Base-by-base conservation (phyloP, 2,329 filamentous ascomycete genomes). In the Penicillium palitans region DNA sequence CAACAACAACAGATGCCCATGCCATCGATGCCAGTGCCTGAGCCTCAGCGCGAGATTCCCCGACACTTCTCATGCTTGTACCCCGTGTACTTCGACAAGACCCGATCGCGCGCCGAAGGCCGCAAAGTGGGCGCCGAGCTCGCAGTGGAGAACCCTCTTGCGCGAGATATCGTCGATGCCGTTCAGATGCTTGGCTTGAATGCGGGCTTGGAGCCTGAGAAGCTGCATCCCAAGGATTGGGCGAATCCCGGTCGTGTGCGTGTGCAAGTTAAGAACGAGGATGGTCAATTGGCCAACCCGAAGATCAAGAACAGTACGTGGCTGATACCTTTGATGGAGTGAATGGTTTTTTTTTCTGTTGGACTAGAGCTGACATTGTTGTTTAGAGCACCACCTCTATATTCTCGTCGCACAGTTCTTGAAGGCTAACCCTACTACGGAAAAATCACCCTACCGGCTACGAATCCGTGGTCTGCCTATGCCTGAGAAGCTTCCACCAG, bases 211-310 rank as follows among this genome's bases (percentile, higher is more conserved):
- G 95, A 99, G 79, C 91, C 93, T 1, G 89, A 90, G 72, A 96
- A 96, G 81, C 84, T 87, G 60, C 95, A 99, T 76, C 95, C 95
- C 7, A 93, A 95, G 78, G 95, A 99, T 80, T 99, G 95, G 95
- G 88, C 89, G 57, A 99, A 99, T 79, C 95, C 95, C 13, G 95
- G 95, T 4, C 84, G 95, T 59, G 90, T 98, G 62, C 87, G 90
- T 67, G 86, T 98, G 50, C 79, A 88, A 70, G 79, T 97, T 56
- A 88, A 79, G 57, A 73, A 83, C 62, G 80, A 84, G 45, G 69
- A 74, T 59, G 84, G 84, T 35, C 76, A 76, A 61, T 70, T 77
- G 46, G 69, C 81, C 39, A 83, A 81, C 61, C 67, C 76, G 27
- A 77, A 76, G 31, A 80, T 90, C 46, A 86, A 86, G 72, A 90